These are phyloP conservation scores for Sinapis alba DNA, from an alignment of 441 rosid species.

Conservation along the genomic window DNA sequence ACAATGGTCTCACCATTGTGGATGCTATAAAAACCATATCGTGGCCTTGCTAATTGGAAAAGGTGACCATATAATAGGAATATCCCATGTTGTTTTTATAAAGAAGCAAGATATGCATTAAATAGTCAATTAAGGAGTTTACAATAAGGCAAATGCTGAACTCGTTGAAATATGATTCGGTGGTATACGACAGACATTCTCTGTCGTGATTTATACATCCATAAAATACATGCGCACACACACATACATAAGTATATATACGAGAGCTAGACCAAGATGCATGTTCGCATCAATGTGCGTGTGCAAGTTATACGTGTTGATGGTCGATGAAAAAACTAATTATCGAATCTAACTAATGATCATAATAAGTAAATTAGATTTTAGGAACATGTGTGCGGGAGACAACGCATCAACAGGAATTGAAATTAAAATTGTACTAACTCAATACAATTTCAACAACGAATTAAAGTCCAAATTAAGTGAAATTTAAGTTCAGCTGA, in stretches of 20 bases:
- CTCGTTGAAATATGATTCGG: slow-evolving; percentile 21
- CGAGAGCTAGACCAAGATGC: slow-evolving; percentile 14
- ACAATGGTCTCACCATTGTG: too few relatives aligned
- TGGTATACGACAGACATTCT: slow-evolving; percentile 34
- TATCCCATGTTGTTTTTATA: too few relatives aligned
- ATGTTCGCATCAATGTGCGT: neutral
- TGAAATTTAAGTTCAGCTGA: neutral
- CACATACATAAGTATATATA: slow-evolving; percentile 6
- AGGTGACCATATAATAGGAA: too few relatives aligned
- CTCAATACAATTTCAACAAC: neutral
- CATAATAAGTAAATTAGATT: neutral
- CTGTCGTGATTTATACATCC: slow-evolving; percentile 11
- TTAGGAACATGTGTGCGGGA: too few relatives aligned
- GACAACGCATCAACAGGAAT: neutral
- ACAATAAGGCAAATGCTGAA: slow-evolving; percentile 15
- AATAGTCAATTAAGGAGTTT: neutral
- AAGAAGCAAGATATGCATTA: neutral
- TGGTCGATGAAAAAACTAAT: neutral
- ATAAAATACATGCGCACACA: neutral
- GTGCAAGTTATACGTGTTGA: slow-evolving; percentile 2
- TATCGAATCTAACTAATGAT: neutral
- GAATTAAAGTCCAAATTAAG: neutral
- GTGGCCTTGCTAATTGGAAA: too few relatives aligned
- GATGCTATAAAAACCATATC: too few relatives aligned
- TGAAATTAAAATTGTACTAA: neutral